phyloP scores from a whole-genome alignment of 148 eudicot species.

The Talinum fruticosum region DNA sequence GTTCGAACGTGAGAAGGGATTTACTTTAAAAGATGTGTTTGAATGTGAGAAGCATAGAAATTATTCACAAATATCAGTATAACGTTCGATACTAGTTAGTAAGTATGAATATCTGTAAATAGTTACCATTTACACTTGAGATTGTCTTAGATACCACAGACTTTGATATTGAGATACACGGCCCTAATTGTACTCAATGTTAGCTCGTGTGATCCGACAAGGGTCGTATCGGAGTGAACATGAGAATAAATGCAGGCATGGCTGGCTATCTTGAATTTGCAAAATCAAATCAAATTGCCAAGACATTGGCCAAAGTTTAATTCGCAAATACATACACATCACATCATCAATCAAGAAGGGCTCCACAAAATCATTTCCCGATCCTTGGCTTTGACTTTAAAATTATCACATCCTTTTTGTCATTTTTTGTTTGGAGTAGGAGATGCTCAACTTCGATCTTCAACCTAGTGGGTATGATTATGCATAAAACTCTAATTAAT shows the following conservation, averaged over 20 bases:
- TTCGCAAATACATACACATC: not conserved
- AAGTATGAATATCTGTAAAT: too few relatives aligned
- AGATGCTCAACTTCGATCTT: too few relatives aligned
- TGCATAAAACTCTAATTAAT: not conserved
- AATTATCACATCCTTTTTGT: not conserved
- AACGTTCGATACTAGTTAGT: too few relatives aligned
- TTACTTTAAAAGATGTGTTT: too few relatives aligned
- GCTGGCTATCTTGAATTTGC: not conserved
- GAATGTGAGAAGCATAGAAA: too few relatives aligned
- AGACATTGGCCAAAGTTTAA: not conserved
- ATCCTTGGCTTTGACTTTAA: constrained; percentile 17
- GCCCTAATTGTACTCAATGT: not conserved
- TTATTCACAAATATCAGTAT: too few relatives aligned
- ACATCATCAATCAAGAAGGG: constrained; percentile 4
- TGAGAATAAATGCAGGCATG: not conserved
- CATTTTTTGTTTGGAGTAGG: not conserved
- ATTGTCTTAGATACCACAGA: too few relatives aligned
- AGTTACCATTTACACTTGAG: too few relatives aligned
- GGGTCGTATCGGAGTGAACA: not conserved
- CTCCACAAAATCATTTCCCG: constrained; percentile 24
- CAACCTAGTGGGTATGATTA: not conserved
- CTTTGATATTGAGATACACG: not conserved
- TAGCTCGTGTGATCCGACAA: not conserved
- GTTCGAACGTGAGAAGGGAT: too few relatives aligned
- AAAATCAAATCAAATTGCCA: not conserved